Conservation (phyloP, 1,139 yeast genomes). For the Hanseniaspora uvarum region DNA sequence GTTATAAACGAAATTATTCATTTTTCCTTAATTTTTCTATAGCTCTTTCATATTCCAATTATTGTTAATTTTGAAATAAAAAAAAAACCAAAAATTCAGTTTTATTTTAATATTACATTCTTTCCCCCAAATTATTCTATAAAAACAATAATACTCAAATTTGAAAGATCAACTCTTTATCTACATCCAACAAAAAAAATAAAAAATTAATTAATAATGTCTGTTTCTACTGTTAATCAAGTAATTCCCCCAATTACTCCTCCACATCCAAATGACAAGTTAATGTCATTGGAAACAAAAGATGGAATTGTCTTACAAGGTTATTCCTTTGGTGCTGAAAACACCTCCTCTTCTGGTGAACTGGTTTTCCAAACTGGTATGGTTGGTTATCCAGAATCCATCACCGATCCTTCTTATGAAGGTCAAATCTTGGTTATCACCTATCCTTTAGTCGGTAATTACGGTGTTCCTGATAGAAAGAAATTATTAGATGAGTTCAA, state of each 20-base stretch:
- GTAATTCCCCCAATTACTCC: slow-evolving; percentile 66
- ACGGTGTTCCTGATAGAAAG: slow-evolving; percentile 93
- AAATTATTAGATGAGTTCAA: slow-evolving; percentile 65
- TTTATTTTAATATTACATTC: no score
- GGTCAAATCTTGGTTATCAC: slow-evolving; percentile 97
- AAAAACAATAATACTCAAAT: neutral
- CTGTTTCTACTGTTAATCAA: slow-evolving; percentile 10
- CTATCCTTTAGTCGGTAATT: slow-evolving; percentile 93
- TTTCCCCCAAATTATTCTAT: neutral
- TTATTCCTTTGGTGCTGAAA: slow-evolving; percentile 93
- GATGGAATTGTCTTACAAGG: slow-evolving; percentile 89
- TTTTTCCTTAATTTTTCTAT: neutral
- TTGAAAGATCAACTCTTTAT: slow-evolving; percentile 2
- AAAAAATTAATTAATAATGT: slow-evolving; percentile 4
- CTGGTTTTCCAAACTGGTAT: slow-evolving; percentile 98
- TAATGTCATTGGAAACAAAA: slow-evolving; percentile 83
- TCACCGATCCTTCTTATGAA: slow-evolving; percentile 96
- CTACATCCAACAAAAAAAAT: slow-evolving; percentile 7
- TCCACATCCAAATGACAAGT: slow-evolving; percentile 71
- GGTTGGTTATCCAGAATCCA: slow-evolving; percentile 98
- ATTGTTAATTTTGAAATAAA: neutral
- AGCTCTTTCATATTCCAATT: slow-evolving; percentile 1
- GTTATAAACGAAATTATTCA: neutral
- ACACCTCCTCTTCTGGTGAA: slow-evolving; percentile 80
- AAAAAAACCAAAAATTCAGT: neutral